These are phyloP conservation scores for Phaffomyces antillensis DNA, from an alignment of 805 yeast genomes.

Conservation along the genomic window DNA sequence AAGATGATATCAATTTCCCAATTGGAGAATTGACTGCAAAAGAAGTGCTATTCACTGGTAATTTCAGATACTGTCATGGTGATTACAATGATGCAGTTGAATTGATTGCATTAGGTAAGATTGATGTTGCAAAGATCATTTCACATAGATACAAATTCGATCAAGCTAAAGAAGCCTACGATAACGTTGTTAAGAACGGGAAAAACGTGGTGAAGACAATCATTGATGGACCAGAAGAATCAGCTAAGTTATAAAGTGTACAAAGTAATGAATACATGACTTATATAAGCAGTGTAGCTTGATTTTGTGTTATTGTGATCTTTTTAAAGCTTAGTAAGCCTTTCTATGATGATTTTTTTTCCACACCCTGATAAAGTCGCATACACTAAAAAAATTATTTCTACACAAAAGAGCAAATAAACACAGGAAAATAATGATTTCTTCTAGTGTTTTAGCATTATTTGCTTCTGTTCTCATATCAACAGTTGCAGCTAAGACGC, in stretches of 20 bases:
- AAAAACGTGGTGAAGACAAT: slow-evolving; percentile 65
- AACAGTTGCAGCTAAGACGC: slow-evolving; percentile 31
- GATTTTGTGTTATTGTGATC: too few species aligned
- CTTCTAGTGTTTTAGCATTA: background rate
- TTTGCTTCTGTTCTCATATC: slow-evolving; percentile 1
- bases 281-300: background rate
- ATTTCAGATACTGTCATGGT: slow-evolving; percentile 73
- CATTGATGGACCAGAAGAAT: slow-evolving; percentile 64
- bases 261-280: background rate
- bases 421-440: background rate
- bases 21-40: slow-evolving; percentile 60
- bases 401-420: too few species aligned
- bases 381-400: too few species aligned
- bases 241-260: background rate
- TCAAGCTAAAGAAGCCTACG: slow-evolving; percentile 72
- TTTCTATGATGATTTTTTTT: too few species aligned
- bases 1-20: slow-evolving; percentile 63
- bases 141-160: slow-evolving; percentile 68
- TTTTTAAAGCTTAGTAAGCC: too few species aligned
- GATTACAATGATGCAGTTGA: slow-evolving; percentile 71
- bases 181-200: slow-evolving; percentile 54
- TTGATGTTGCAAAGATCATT: slow-evolving; percentile 61
- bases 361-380: too few species aligned
- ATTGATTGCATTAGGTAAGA: slow-evolving; percentile 53
- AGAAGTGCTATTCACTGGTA: slow-evolving; percentile 65